phyloP scores from a whole-genome alignment of 768 basidiomycete species.

The Pluteus cervinus region DNA sequence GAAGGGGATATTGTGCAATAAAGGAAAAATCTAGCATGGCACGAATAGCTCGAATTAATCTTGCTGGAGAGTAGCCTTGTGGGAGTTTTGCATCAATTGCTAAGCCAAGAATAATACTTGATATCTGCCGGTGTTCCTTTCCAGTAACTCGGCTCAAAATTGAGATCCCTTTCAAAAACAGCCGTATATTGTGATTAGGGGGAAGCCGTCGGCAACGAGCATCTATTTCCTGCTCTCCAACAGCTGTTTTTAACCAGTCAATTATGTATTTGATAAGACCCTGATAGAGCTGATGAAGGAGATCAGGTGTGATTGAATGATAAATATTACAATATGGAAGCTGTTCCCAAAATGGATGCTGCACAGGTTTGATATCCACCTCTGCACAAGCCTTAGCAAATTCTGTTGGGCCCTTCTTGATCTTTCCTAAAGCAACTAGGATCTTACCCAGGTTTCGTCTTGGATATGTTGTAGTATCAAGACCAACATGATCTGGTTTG shows the following conservation, averaged over 20 bases:
- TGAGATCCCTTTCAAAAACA: conserved; percentile 32
- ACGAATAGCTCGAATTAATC: conserved; percentile 7
- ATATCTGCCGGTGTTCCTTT: conserved; percentile 27
- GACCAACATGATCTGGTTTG: neutral
- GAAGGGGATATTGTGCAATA: conserved; percentile 11
- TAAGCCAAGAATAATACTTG: conserved; percentile 18
- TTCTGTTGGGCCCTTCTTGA: conserved; percentile 2
- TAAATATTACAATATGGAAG: conserved; percentile 22
- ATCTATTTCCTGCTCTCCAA: conserved; percentile 28
- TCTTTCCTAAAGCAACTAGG: conserved; percentile 5
- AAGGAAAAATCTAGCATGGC: conserved; percentile 20
- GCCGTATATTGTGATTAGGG: conserved; percentile 18
- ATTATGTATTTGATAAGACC: conserved; percentile 26
- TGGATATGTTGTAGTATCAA: too few species aligned
- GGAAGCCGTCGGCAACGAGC: conserved; percentile 24
- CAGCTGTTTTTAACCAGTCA: conserved; percentile 22
- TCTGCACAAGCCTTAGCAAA: conserved; percentile 5
- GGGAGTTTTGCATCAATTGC: conserved; percentile 8
- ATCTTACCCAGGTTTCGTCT: neutral
- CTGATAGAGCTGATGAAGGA: conserved; percentile 29
- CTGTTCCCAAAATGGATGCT: conserved; percentile 18
- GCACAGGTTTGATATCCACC: conserved; percentile 10
- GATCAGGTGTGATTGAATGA: conserved; percentile 22
- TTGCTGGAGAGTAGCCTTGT: neutral
- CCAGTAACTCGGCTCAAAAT: conserved; percentile 31